Percentiles rank a stretch among this genome's conserved stretches.
Conservation (phyloP, 306 rosid genomes). For the Cicer judaicum region DNA sequence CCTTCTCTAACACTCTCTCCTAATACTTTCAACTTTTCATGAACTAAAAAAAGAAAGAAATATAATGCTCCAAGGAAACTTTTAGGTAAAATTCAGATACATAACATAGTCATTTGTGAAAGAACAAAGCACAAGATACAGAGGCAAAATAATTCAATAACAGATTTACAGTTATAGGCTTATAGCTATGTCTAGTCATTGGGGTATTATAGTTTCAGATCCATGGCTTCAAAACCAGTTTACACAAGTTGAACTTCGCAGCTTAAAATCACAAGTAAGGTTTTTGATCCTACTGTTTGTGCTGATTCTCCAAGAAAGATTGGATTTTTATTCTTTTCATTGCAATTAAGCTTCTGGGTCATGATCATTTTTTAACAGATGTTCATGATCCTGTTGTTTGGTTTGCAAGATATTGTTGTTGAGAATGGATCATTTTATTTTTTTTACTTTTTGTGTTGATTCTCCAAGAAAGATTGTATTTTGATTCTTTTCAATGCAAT, state of each 20-base stretch:
- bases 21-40: conserved; percentile 27
- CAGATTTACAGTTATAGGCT: not conserved
- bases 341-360: not conserved
- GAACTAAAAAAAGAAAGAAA: not conserved
- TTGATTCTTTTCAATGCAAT: not conserved
- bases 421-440: not conserved
- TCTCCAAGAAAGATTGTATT: not conserved
- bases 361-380: not conserved
- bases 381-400: not conserved
- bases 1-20: conserved; percentile 38
- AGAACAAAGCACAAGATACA: conserved; percentile 2
- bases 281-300: not conserved
- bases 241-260: conserved; percentile 94
- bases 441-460: not conserved
- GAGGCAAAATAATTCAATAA: conserved; percentile 2
- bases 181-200: conserved; percentile 51
- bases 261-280: conserved; percentile 80
- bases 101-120: conserved; percentile 12
- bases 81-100: conserved; percentile 32
- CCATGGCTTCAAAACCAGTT: conserved; percentile 96
- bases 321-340: conserved; percentile 8
- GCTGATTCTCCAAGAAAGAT: not conserved
- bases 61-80: not conserved
- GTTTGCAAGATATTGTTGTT: conserved; percentile 7
- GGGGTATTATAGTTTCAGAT: conserved; percentile 97